Conservation (phyloP, 371 early-diverging fungal species). For the Thermomucor indicae-seudaticae region DNA sequence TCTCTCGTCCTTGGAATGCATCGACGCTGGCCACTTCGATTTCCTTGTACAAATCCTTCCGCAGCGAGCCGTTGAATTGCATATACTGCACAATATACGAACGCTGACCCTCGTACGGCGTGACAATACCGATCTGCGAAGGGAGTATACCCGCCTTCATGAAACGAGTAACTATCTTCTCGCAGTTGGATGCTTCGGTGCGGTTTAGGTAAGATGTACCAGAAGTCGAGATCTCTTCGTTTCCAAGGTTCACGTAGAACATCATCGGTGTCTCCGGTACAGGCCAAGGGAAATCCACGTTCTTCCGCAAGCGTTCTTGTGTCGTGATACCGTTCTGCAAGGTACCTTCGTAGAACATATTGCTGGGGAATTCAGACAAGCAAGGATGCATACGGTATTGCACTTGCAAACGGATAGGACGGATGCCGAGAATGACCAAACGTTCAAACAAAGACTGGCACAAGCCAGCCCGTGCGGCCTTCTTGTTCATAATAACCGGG, state of each 20-base stretch:
- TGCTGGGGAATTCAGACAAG: constrained; percentile 96
- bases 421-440: constrained; percentile 85
- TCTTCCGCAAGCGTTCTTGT: constrained; percentile 81
- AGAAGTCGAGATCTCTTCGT: constrained; percentile 94
- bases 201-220: constrained; percentile 98
- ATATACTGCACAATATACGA: constrained; percentile 92
- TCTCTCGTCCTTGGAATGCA: constrained; percentile 99
- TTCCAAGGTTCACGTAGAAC: constrained; percentile 90
- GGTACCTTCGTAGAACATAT: constrained; percentile 99
- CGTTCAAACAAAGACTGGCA: constrained; percentile 97
- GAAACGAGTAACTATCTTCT: constrained; percentile 93
- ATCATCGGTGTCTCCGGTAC: constrained; percentile 92
- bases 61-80: constrained; percentile 87
- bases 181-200: constrained; percentile 84
- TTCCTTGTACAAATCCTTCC: constrained; percentile 91
- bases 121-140: constrained; percentile 97
- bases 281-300: constrained; percentile 96
- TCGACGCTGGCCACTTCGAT: constrained; percentile 99
- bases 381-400: constrained; percentile 99
- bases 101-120: constrained; percentile 99
- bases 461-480: constrained; percentile 92
- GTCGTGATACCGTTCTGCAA: constrained; percentile 95
- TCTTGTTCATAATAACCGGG: constrained; percentile 97
- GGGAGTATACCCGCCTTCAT: constrained; percentile 87
- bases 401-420: constrained; percentile 93